Percentiles rank a stretch among this genome's conserved stretches.
Evolutionary conservation across 176 grass and related monocot species (phyloP).

Genomic region (Juncus inflexus): DNA sequence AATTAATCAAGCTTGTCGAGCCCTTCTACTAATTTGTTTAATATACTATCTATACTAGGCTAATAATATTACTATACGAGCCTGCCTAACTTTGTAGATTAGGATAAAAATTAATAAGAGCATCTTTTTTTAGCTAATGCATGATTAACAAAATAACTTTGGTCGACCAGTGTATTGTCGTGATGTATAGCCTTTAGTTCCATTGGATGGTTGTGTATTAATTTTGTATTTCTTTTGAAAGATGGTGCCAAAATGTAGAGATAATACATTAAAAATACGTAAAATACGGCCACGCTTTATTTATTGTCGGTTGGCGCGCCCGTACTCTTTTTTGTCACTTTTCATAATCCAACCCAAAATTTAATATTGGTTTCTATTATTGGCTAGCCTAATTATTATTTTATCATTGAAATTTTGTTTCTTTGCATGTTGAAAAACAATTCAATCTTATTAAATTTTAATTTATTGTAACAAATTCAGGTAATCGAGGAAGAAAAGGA

Average conservation of each 20-base stretch:
- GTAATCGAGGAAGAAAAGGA: constrained; percentile 30
- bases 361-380: not conserved
- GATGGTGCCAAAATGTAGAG: constrained; percentile 1
- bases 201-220: constrained; percentile 9
- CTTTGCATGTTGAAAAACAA: not conserved
- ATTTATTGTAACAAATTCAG: constrained; percentile 5
- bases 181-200: constrained; percentile 14
- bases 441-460: not conserved
- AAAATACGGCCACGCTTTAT: constrained; percentile 14
- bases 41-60: not conserved
- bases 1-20: constrained; percentile 9
- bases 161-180: constrained; percentile 18
- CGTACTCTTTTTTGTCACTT: constrained; percentile 17
- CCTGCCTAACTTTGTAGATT: not conserved
- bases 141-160: constrained; percentile 1
- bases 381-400: constrained; percentile 6
- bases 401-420: not conserved
- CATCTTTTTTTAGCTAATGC: not conserved
- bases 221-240: not conserved
- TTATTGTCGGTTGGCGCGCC: constrained; percentile 10
- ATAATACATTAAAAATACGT: constrained; percentile 19
- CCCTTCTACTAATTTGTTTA: constrained; percentile 2
- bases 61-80: not conserved
- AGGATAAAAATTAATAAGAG: no score
- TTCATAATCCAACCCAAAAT: not conserved